Conservation (phyloP, 176 grass and related monocot genomes). For the Thinopyrum elongatum region DNA sequence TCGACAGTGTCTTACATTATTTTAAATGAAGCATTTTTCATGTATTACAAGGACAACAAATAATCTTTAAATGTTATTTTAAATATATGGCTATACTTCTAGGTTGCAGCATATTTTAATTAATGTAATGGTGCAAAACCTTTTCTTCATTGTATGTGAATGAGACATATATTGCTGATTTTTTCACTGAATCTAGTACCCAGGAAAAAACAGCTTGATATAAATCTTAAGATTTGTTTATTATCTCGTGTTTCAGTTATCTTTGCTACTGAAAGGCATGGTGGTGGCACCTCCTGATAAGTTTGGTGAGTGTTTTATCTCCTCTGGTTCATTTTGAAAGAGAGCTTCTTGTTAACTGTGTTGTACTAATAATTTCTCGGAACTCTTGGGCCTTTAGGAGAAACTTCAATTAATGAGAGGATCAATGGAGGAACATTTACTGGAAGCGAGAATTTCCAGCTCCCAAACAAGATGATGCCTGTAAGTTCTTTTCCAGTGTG, state of each 20-base stretch:
- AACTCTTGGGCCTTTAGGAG: constrained; percentile 55
- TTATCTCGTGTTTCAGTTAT: constrained; percentile 55
- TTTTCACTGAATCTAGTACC: not conserved
- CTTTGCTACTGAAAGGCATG: constrained; percentile 95
- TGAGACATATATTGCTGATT: not conserved
- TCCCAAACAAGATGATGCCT: constrained; percentile 97
- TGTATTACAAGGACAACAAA: not conserved
- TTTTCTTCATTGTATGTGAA: not conserved
- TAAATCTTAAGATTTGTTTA: constrained; percentile 10
- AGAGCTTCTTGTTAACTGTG: constrained; percentile 15
- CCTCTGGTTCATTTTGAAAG: constrained; percentile 20
- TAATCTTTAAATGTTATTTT: not conserved
- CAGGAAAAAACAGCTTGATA: constrained; percentile 16
- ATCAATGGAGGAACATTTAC: constrained; percentile 76
- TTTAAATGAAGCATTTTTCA: not conserved
- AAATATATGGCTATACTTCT: not conserved
- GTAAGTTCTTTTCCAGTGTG: constrained; percentile 40
- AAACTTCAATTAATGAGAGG: constrained; percentile 84
- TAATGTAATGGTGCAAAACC: not conserved
- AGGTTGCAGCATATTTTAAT: not conserved
- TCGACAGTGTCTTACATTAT: not conserved
- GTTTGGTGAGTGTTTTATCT: constrained; percentile 67
- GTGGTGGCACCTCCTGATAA: constrained; percentile 96
- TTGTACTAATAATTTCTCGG: constrained; percentile 24
- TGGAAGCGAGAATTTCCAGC: constrained; percentile 78